These are phyloP conservation scores for Penicillium flavigenum DNA, from an alignment of 495 filamentous ascomycete genomes.

Conservation along the genomic window DNA sequence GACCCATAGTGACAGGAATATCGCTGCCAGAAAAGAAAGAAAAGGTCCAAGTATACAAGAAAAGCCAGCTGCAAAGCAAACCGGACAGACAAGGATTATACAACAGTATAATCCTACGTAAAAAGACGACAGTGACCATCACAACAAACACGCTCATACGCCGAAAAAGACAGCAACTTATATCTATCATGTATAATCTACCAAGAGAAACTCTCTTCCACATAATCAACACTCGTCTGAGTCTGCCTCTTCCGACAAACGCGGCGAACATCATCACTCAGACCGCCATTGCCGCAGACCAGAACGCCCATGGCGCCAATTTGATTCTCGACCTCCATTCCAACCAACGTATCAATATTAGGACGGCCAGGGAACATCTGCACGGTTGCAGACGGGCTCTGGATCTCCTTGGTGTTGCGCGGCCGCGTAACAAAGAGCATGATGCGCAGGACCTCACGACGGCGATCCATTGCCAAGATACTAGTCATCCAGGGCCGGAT, in stretches of 20 bases:
- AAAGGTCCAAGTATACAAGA: constrained; percentile 5
- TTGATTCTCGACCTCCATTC: constrained; percentile 73
- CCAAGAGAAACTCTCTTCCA: constrained; percentile 92
- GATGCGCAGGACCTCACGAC: constrained; percentile 75
- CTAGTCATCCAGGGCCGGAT: constrained; percentile 89
- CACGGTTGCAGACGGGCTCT: constrained; percentile 68
- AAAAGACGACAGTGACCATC: constrained; percentile 8
- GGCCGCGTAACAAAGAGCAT: constrained; percentile 87
- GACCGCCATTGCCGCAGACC: constrained; percentile 80
- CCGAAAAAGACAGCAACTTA: constrained; percentile 4
- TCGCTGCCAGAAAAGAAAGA: constrained; percentile 4
- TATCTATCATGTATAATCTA: constrained; percentile 31
- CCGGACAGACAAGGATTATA: neutral
- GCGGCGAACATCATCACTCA: constrained; percentile 80
- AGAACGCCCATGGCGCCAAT: constrained; percentile 87
- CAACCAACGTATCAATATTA: constrained; percentile 71
- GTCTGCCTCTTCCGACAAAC: constrained; percentile 68
- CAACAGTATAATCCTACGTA: neutral
- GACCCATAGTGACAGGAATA: neutral
- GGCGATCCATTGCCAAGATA: constrained; percentile 73
- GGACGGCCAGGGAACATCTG: constrained; percentile 84
- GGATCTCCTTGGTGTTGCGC: constrained; percentile 67
- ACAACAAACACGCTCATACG: constrained; percentile 9
- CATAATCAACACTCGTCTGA: constrained; percentile 67
- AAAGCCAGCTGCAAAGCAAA: constrained; percentile 11